Base-by-base conservation (phyloP, 1,284 basidiomycete genomes). In the Phlebopus sp. region DNA sequence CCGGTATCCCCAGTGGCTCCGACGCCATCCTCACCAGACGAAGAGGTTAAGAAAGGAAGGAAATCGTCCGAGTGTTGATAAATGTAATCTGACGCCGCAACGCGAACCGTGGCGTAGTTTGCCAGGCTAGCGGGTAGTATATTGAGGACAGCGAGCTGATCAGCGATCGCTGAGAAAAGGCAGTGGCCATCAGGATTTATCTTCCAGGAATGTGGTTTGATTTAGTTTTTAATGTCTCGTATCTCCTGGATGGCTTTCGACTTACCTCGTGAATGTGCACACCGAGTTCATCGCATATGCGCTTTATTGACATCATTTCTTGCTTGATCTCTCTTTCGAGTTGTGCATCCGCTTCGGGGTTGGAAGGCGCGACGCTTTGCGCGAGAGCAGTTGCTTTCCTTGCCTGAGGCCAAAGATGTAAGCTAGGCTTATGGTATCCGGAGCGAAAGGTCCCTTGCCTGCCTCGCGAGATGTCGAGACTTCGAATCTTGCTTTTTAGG, bases 171-270 rank as follows among this genome's bases (percentile, higher is more conserved):
- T 37, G 92, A 88, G 71, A 90, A 98, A 34, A 97, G 82, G 71
- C 94, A 98, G 60, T 98, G 95, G 0, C 95, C 95, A 60, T 98
- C 95, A 8, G 95, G 92, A 53, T 84, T 86, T 59, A 97, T 90
- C 90, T 95, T 55, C 37, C 23, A 39, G 39, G 13, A n/a, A 31
- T 46, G 38, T 34, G n/a, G 35, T 41, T 29, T 37, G 25, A 37
- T 8, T 23, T 6, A 21, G 15, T 18, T n/a, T n/a, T n/a, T 29
- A 35, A 44, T 30, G 23, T 17, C 8, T 27, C 17, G 42, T 7
- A 57, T 17, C 18, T 23, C 34, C 43, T 42, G 45, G 31, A 40
- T 44, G 41, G 42, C 37, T 29, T 42, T 46, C 40, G 29, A 60
- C 73, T 39, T 49, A 87, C 92, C 76, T 95, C 86, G 55, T 83